Percentiles rank a stretch among this genome's conserved stretches.
Evolutionary conservation across 371 early-diverging fungal species (phyloP).

Genomic region (Umbelopsis sp.): DNA sequence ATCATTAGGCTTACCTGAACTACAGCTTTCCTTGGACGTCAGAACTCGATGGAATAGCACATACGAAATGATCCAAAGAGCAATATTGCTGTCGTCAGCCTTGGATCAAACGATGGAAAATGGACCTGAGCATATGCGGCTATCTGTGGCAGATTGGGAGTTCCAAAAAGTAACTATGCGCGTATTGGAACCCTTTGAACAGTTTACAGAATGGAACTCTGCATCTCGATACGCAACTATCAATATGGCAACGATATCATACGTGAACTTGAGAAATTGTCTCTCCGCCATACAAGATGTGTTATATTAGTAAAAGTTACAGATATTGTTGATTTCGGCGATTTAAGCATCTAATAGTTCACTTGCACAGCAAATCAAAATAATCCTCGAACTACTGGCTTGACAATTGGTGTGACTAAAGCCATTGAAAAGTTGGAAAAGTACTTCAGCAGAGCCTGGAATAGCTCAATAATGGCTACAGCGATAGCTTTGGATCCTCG

Average conservation of each 20-base stretch:
- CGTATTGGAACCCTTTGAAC: not conserved
- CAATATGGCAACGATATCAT: conserved; percentile 23
- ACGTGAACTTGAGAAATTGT: conserved; percentile 19
- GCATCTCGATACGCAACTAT: conserved; percentile 20
- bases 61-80: conserved; percentile 25
- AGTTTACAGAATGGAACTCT: not conserved
- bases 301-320: not conserved
- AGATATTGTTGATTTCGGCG: not conserved
- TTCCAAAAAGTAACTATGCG: not conserved
- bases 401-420: not conserved
- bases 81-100: conserved; percentile 20
- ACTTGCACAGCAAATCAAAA: not conserved
- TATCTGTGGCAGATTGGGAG: not conserved
- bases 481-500: conserved; percentile 29
- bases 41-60: conserved; percentile 29
- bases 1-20: not conserved
- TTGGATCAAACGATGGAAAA: not conserved
- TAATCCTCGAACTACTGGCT: not conserved
- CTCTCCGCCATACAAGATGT: not conserved
- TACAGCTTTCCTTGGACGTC: conserved; percentile 23
- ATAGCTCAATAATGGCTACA: conserved; percentile 22
- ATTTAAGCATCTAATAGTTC: not conserved
- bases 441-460: conserved; percentile 19
- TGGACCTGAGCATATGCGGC: not conserved
- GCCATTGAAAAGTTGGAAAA: conserved; percentile 11